Conservation (phyloP, 768 basidiomycete species). For the Mycena venus region DNA sequence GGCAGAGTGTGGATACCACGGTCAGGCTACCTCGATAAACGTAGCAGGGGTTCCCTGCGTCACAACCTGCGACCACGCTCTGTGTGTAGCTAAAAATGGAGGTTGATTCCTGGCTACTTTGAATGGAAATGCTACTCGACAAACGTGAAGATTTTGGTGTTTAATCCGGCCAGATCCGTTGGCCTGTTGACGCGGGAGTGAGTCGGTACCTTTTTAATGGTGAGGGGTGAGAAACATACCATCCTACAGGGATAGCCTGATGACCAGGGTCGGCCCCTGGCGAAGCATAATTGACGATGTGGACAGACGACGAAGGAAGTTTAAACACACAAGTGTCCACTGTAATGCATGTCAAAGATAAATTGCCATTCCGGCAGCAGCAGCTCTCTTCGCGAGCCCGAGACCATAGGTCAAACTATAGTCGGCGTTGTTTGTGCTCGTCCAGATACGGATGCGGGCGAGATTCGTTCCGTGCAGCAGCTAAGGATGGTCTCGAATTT, state of each 20-base stretch:
- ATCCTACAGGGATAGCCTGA: constrained; percentile 69
- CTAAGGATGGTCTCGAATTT: constrained; percentile 60
- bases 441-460: constrained; percentile 74
- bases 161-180: constrained; percentile 58
- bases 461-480: constrained; percentile 68
- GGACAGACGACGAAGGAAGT: not conserved
- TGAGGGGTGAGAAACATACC: constrained; percentile 57
- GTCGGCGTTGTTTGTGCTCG: constrained; percentile 62
- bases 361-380: constrained; percentile 69
- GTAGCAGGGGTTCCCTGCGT: constrained; percentile 67
- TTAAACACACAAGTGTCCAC: constrained; percentile 67
- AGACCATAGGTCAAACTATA: constrained; percentile 68
- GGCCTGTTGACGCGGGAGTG: not conserved
- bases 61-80: constrained; percentile 61
- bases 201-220: too few species aligned
- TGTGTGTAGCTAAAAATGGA: constrained; percentile 60
- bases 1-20: not conserved
- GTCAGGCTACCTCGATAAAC: constrained; percentile 53
- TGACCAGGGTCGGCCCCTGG: constrained; percentile 78
- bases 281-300: not conserved
- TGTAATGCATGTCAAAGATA: constrained; percentile 71
- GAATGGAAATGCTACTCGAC: constrained; percentile 21
- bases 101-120: not conserved
- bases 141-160: constrained; percentile 69
- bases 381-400: constrained; percentile 66